Percentiles rank a stretch among this genome's conserved stretches.
phyloP scores from a whole-genome alignment of 2,329 filamentous ascomycete genomes.

The Curvularia eragrostidis region DNA sequence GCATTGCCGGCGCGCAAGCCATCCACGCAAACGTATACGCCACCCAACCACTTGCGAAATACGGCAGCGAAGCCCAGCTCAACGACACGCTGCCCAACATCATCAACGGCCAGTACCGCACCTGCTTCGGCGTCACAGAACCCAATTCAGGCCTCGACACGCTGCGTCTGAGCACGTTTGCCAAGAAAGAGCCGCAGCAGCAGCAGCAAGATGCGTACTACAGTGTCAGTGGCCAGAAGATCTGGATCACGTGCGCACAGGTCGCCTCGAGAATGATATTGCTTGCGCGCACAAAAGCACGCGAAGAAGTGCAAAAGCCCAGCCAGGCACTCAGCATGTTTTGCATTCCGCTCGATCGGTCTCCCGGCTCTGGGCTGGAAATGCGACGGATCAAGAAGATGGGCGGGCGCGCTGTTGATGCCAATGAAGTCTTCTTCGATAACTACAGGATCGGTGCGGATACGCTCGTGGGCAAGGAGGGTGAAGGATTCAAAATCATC shows the following conservation, averaged over 20 bases:
- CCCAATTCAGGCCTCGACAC: slow-evolving; percentile 83
- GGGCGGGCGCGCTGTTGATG: slow-evolving; percentile 81
- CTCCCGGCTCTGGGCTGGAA: slow-evolving; percentile 63
- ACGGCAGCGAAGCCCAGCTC: slow-evolving; percentile 71
- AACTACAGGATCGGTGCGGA: slow-evolving; percentile 71
- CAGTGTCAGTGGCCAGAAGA: slow-evolving; percentile 77
- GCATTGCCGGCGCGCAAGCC: slow-evolving; percentile 71
- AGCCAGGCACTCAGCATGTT: slow-evolving; percentile 82
- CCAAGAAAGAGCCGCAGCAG: too few species aligned
- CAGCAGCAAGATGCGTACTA: too few species aligned
- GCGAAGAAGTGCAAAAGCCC: slow-evolving; percentile 71
- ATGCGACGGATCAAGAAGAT: slow-evolving; percentile 81
- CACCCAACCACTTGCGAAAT: slow-evolving; percentile 76
- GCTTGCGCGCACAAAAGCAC: slow-evolving; percentile 74
- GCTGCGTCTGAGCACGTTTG: slow-evolving; percentile 62
- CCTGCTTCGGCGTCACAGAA: slow-evolving; percentile 86
- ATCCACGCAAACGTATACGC: slow-evolving; percentile 73
- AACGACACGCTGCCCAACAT: slow-evolving; percentile 71
- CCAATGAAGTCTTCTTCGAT: slow-evolving; percentile 89
- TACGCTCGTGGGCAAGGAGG: slow-evolving; percentile 73
- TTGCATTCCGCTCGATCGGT: slow-evolving; percentile 75
- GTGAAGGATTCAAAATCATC: slow-evolving; percentile 75
- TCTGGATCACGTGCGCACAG: slow-evolving; percentile 88
- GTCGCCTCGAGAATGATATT: slow-evolving; percentile 84
- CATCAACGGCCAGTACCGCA: slow-evolving; percentile 72